Base-by-base conservation (phyloP, 352 stramenopile genomes). In the Elongisporangium senticosum region DNA sequence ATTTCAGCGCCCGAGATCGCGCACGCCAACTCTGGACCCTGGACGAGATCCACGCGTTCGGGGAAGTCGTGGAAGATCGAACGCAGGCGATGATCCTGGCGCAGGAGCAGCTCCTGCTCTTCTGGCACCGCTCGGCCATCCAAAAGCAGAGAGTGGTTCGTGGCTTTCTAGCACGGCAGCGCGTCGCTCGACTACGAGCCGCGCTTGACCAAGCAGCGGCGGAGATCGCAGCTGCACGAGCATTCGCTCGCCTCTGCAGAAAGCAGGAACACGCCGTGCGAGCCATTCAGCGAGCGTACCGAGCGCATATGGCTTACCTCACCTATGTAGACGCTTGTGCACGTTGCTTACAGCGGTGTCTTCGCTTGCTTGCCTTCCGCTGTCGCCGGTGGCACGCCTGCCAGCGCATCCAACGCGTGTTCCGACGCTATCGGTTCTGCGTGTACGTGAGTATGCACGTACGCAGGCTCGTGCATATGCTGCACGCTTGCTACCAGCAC, bases 11-110 rank as follows among this genome's bases (percentile, higher is more conserved):
- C 1, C 64, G 60, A 10, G 66, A 83, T 26, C 55, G 33, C n/a
- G 49, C 48, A 2, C 73, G 69, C 7, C 69, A 65, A n/a, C 64
- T 87, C 14, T 89, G 76, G 78, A 78, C 73, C 0, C 57, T 63
- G 17, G 53, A 69, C 17, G 63, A 90, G 53, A 73, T 89, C 13
- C 28, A 68, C 21, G 17, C 3, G 14, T 89, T 87, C 47, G 67
- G 65, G 28, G 56, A 71, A 6, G 55, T 63, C 2, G 71, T 89
- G 7, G 68, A 77, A 24, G 37, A 62, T 17, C 74, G 76, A 3
- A 77, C 72, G 3, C 39, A 58, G 28, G 40, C 58, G 53, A 64
- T 84, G 13, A 50, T 89, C 3, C 15, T 52, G 15, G 22, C 55
- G 17, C 83, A 87, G 55, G 66, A 86, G 14, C 26, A 43, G 2